Evolutionary conservation across 2,329 filamentous ascomycete species (phyloP).

Genomic region (Colletotrichum godetiae): DNA sequence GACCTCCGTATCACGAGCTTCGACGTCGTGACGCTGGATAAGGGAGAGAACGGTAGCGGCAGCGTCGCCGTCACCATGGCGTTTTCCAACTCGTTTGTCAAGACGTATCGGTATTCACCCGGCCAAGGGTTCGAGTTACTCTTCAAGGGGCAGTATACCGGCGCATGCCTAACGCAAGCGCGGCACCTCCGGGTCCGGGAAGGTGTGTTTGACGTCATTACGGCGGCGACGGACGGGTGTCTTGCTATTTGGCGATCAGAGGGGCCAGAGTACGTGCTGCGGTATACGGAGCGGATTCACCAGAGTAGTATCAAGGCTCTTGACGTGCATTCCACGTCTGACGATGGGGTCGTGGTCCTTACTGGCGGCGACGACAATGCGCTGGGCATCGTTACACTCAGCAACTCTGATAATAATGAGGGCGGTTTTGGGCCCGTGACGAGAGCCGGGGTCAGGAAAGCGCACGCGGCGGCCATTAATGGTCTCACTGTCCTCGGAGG

Average conservation of each 20-base stretch:
- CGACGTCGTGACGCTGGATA: constrained; percentile 58
- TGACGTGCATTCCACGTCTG: constrained; percentile 51
- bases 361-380: constrained; percentile 93
- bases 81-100: constrained; percentile 86
- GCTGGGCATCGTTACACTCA: constrained; percentile 66
- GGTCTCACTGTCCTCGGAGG: constrained; percentile 55
- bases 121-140: constrained; percentile 59
- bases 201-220: constrained; percentile 61
- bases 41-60: constrained; percentile 33
- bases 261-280: constrained; percentile 41
- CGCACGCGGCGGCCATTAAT: constrained; percentile 80
- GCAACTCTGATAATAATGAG: constrained; percentile 37
- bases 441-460: constrained; percentile 57
- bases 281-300: constrained; percentile 66
- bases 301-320: constrained; percentile 84
- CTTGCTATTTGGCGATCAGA: constrained; percentile 67
- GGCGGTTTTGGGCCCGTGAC: constrained; percentile 37
- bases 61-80: constrained; percentile 74
- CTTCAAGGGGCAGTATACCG: constrained; percentile 71
- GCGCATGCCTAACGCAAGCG: constrained; percentile 80
- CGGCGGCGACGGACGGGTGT: constrained; percentile 85
- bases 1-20: constrained; percentile 89
- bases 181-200: constrained; percentile 51
- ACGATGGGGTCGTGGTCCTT: constrained; percentile 62
- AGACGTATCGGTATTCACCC: constrained; percentile 64